These are phyloP conservation scores for Colletotrichum australisinense DNA, from an alignment of 2,329 filamentous ascomycete genomes.

Conservation along the genomic window DNA sequence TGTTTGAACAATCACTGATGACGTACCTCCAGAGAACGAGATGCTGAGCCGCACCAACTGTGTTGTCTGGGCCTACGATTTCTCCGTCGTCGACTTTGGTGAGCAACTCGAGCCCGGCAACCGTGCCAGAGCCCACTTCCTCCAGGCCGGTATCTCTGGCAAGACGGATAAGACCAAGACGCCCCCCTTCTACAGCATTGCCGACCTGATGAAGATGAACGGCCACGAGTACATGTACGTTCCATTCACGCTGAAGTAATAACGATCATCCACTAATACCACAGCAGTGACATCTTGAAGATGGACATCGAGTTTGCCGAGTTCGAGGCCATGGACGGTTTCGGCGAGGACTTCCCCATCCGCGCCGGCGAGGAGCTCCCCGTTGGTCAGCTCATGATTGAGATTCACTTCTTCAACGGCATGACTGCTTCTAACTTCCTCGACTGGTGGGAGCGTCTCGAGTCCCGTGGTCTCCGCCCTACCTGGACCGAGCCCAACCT, in stretches of 20 bases:
- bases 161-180: constrained; percentile 39
- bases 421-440: constrained; percentile 33
- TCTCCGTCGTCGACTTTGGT: constrained; percentile 47
- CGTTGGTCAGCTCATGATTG: constrained; percentile 38
- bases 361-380: constrained; percentile 31
- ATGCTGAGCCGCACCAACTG: constrained; percentile 51
- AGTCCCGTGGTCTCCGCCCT: constrained; percentile 39
- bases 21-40: constrained; percentile 43
- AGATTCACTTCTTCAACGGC: constrained; percentile 35
- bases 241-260: not conserved
- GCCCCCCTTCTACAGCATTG: constrained; percentile 48
- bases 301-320: constrained; percentile 53
- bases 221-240: constrained; percentile 49
- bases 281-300: constrained; percentile 50
- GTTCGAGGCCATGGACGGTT: constrained; percentile 44
- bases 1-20: not conserved
- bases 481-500: constrained; percentile 41
- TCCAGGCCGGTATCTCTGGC: constrained; percentile 44
- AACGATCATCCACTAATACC: constrained; percentile 2
- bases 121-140: constrained; percentile 45
- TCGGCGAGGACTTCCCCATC: constrained; percentile 39
- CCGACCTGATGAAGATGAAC: constrained; percentile 50
- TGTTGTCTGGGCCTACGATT: constrained; percentile 53
- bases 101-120: constrained; percentile 40
- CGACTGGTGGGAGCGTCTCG: constrained; percentile 40